Evolutionary conservation across 176 grass and related monocot species (phyloP), one percentile per base, ranked within the genome.

Genomic region (Rhynchospora tenuis): DNA sequence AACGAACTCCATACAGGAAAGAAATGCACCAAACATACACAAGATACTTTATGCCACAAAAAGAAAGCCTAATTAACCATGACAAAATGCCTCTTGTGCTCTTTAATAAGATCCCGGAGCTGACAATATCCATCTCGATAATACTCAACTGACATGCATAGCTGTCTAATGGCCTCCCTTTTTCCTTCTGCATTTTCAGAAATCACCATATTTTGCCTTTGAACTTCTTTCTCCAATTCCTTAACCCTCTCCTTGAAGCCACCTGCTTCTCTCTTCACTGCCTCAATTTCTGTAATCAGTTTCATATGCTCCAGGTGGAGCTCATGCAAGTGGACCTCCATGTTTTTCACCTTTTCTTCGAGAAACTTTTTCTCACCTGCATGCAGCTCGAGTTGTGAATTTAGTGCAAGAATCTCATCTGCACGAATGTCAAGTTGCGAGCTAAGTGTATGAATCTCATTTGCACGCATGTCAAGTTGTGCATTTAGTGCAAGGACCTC

Each of bases 121-220:
- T 93, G 86, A 67, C 80, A 79, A 61, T 98, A 98, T 14, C 91
- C 93, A 15, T 93, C 74, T n/a, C 96, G 88, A 64, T 93, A 95
- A 78, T 99, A 93, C 84, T 99, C 96, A 5, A 95, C 92, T 4
- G 96, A 93, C 82, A 95, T 93, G 90, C 96, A 95, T 51, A 95
- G 91, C 78, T 98, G 96, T 85, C 93, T 93, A 78, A 98, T 98
- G 0, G 93, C 93, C 76, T 95, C 96, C 55, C 96, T 81, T 87
- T 99, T 99, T 29, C 82, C 86, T 77, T 99, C 96, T 1, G 93
- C 93, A 8, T 88, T 79, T 73, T 99, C 93, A 0, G 66, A 85
- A 28, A 90, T 86, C 44, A 85, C 28, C 42, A 81, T 74, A 68
- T 88, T 99, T 84, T 99, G 93, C 44, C 20, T 89, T 78, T 90